Evolutionary conservation across 2,329 filamentous ascomycete species (phyloP).

Genomic region (Pestalotiopsis sp.): DNA sequence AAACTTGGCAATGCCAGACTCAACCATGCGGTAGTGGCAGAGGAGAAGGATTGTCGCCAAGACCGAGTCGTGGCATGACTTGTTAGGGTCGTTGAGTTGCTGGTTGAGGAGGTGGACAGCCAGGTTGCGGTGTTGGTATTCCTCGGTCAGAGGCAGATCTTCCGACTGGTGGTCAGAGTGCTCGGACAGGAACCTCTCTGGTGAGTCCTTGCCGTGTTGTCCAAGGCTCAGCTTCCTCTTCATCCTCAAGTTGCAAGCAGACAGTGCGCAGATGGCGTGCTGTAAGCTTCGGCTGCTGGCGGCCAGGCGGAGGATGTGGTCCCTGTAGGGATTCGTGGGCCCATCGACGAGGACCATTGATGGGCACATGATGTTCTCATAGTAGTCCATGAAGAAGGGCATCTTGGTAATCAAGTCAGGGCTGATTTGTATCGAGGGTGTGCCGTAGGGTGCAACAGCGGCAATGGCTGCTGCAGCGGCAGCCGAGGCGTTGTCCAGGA

Average conservation of each 20-base stretch:
- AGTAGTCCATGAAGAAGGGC: constrained; percentile 90
- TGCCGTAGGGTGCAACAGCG: constrained; percentile 40
- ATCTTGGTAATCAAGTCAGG: constrained; percentile 74
- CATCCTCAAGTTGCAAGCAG: constrained; percentile 90
- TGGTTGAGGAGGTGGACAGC: constrained; percentile 84
- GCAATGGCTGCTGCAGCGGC: constrained; percentile 6
- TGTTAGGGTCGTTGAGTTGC: constrained; percentile 76
- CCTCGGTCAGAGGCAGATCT: constrained; percentile 74
- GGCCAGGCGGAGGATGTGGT: constrained; percentile 79
- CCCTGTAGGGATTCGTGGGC: constrained; percentile 82
- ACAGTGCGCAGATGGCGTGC: constrained; percentile 87
- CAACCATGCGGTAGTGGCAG: constrained; percentile 91
- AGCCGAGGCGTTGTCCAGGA: constrained; percentile 43
- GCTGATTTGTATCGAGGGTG: constrained; percentile 54
- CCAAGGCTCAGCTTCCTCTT: constrained; percentile 69
- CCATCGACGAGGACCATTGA: constrained; percentile 91
- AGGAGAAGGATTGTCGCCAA: constrained; percentile 85
- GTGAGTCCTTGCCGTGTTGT: constrained; percentile 55
- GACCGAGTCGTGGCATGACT: constrained; percentile 82
- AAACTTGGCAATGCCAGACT: constrained; percentile 91
- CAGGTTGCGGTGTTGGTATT: constrained; percentile 77
- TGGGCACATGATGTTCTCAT: constrained; percentile 88
- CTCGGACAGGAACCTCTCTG: constrained; percentile 49
- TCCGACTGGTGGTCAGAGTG: constrained; percentile 52
- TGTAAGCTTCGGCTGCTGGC: constrained; percentile 80